phyloP scores from a whole-genome alignment of 805 yeast genomes.

The Cyberlindnera euphorbiiphila region DNA sequence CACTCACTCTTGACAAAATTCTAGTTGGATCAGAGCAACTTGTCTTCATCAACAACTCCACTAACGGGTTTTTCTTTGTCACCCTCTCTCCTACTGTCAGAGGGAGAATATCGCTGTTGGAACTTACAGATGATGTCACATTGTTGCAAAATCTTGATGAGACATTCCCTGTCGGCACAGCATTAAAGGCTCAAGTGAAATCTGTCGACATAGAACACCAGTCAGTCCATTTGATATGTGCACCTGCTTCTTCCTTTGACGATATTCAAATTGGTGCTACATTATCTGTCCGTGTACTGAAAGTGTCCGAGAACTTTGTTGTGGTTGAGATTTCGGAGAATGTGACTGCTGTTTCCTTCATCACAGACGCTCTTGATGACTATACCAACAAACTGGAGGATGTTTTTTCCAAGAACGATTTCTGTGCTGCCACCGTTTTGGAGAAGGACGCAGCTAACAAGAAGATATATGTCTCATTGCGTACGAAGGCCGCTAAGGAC shows the following conservation, averaged over 20 bases:
- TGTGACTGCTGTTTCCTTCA: conserved; percentile 59
- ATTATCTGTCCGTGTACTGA: conserved; percentile 60
- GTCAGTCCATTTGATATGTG: conserved; percentile 42
- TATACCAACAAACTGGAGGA: conserved; percentile 51
- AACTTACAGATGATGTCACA: conserved; percentile 52
- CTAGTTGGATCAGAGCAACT: conserved; percentile 46
- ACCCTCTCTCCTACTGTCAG: conserved; percentile 63
- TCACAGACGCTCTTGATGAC: conserved; percentile 75
- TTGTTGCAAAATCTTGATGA: conserved; percentile 46
- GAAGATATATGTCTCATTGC: conserved; percentile 60
- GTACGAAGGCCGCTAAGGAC: conserved; percentile 50
- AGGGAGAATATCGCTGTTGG: conserved; percentile 64
- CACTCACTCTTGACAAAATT: conserved; percentile 39
- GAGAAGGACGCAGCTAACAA: conserved; percentile 36
- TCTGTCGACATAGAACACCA: conserved; percentile 52
- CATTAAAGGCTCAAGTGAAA: conserved; percentile 54
- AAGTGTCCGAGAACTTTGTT: conserved; percentile 55
- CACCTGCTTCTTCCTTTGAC: conserved; percentile 41
- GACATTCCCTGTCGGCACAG: conserved; percentile 70
- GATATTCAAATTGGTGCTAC: conserved; percentile 53
- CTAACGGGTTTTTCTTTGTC: conserved; percentile 61
- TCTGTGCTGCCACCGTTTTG: conserved; percentile 53
- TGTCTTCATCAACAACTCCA: conserved; percentile 64
- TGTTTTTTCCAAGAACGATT: conserved; percentile 46
- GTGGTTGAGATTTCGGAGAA: conserved; percentile 65